Evolutionary conservation across 2,329 filamentous ascomycete genomes (phyloP).

Genomic region (Hymenoscyphus repandus): DNA sequence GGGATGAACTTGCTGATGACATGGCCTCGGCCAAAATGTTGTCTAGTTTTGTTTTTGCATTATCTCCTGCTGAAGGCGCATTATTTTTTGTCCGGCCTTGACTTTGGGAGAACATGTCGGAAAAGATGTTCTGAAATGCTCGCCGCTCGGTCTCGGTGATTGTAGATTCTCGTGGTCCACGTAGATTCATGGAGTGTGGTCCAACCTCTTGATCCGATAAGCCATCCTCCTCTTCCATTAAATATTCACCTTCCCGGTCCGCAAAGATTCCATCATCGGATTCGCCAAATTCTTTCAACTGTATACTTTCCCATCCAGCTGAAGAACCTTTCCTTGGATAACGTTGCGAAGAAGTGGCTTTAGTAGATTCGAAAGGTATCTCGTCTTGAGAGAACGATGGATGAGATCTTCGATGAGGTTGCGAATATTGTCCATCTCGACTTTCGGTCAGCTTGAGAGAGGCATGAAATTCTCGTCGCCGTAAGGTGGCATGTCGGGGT

Average conservation of each 20-base stretch:
- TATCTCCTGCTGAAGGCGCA: neutral
- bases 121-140: conserved; percentile 51
- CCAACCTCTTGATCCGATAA: conserved; percentile 18
- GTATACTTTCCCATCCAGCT: neutral
- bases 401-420: neutral
- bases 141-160: conserved; percentile 51
- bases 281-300: conserved; percentile 10
- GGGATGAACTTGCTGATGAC: conserved; percentile 6
- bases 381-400: neutral
- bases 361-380: neutral
- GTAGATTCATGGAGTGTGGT: conserved; percentile 14
- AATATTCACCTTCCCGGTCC: neutral
- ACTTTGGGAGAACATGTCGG: conserved; percentile 44
- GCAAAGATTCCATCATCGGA: conserved; percentile 3
- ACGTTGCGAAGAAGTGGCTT: too few species aligned
- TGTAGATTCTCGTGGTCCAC: conserved; percentile 37
- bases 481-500: neutral
- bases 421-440: neutral
- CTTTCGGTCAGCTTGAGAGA: neutral
- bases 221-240: conserved; percentile 10
- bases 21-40: conserved; percentile 19
- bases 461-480: neutral
- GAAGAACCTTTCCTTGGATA: neutral
- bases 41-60: conserved; percentile 18
- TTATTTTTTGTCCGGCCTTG: conserved; percentile 17